Evolutionary conservation across 495 filamentous ascomycete genomes (phyloP), one percentile per base, ranked within the genome.

Genomic region (Podospora bellae-mahoneyi): DNA sequence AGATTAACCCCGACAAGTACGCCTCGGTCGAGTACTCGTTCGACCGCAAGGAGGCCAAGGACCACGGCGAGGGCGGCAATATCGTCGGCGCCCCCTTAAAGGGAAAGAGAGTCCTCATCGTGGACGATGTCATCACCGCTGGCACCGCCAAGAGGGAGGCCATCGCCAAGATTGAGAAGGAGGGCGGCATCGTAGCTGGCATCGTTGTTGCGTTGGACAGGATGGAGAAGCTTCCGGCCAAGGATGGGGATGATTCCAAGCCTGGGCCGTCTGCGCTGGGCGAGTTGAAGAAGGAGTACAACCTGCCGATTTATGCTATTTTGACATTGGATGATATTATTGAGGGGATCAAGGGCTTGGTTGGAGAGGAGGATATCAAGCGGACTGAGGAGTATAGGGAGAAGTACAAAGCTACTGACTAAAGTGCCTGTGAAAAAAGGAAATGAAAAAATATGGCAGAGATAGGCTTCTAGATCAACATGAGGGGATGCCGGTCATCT

Each of bases 111-210:
- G 89, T 97, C 6, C 82, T 98, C 1, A 90, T 99, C 66, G 88
- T 99, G 28, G 95, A 98, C 81, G 95, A 97, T 80, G 95, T 99
- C 16, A 93, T 97, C 72, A 97, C 92, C 0, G 94, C 92, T 3
- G 95, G 95, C 27, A 97, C 93, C 5, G 95, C 94, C 30, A 91
- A 97, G 78, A 86, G 94, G 60, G 93, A 97, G 79, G 91, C 94
- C 13, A 91, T 98, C 63, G 86, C 84, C 44, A 92, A 96, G 73
- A 94, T 97, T 69, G 78, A 86, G 64, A 84, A 84, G 72, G 88
- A 95, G 72, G 95, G 95, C 6, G 95, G 94, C 0, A 86, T 82
- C 20, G 84, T 97, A 18, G 88, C 89, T 6, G 95, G 94, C 54
- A 90, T 99, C 62, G 84, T 97, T 30, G 88, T 99, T 26, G 89